A percentile compares a stretch with the other conserved stretches of the same genome.
Evolutionary conservation across 2,329 filamentous ascomycete genomes (phyloP).

Genomic region (Volutella citrinella): DNA sequence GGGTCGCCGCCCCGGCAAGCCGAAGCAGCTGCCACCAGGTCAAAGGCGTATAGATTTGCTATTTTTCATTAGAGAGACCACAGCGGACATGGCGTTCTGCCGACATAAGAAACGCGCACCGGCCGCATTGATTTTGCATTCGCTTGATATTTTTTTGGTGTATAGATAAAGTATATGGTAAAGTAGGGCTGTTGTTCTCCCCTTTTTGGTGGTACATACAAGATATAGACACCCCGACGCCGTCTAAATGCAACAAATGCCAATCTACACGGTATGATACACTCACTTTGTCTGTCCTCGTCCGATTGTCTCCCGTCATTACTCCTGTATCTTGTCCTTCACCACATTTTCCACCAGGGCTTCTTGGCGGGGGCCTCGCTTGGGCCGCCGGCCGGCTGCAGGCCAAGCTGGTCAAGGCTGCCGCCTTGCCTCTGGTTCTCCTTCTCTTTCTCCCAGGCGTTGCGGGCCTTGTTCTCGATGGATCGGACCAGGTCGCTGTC

Average conservation of each 20-base stretch:
- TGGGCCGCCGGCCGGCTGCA: constrained; percentile 28
- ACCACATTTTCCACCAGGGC: constrained; percentile 49
- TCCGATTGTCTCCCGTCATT: constrained; percentile 17
- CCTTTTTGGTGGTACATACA: constrained; percentile 31
- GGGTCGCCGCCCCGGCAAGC: too few relatives aligned
- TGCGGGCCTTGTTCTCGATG: constrained; percentile 38
- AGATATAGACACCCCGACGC: constrained; percentile 39
- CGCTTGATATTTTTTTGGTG: constrained; percentile 26
- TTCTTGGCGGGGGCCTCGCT: constrained; percentile 43
- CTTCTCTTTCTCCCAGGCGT: constrained; percentile 47
- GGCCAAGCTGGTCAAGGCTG: constrained; percentile 47
- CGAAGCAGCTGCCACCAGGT: too few relatives aligned
- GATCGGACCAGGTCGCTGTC: constrained; percentile 19
- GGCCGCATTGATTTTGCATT: too few relatives aligned
- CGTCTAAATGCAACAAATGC: constrained; percentile 43
- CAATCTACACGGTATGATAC: constrained; percentile 44
- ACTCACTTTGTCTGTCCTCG: constrained; percentile 21
- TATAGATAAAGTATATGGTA: constrained; percentile 21
- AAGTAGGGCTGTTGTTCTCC: constrained; percentile 27
- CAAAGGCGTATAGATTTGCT: too few relatives aligned
- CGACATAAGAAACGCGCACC: too few relatives aligned
- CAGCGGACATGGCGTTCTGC: too few relatives aligned
- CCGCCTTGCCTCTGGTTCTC: constrained; percentile 50
- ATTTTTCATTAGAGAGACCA: not conserved
- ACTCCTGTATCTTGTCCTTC: too few relatives aligned